Base-by-base conservation (phyloP, 192 early-diverging fungal genomes). In the Chytriomyces confervae region DNA sequence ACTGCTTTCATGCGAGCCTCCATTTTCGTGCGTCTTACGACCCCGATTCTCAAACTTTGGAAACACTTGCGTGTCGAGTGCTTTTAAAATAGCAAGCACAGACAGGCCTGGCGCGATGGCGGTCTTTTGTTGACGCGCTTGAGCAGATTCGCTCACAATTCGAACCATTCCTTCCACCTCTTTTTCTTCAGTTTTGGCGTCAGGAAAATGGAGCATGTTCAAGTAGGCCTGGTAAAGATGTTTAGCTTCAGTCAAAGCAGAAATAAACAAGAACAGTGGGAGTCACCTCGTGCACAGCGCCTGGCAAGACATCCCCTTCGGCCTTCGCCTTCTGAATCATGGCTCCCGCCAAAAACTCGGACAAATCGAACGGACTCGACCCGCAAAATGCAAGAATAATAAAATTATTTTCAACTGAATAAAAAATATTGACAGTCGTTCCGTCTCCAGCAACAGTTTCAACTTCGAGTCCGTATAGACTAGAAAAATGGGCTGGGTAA, bases 271-370 rank as follows among this genome's bases (percentile, higher is more conserved):
- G 0, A 29, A 57, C 10, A 45, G 1, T 16, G 27, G 11, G 23
- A 10, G n/a, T 66, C 20, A 79, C 77, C 69, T 79, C 77, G 45
- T 79, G 77, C 3, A 72, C 49, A 9, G n/a, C n/a, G 2, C 77
- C 77, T 24, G 77, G 77, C 50, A 79, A 62, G 13, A 73, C 61
- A 23, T 64, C 27, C 20, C 20, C 10, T 6, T 65, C 69, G 3
- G 45, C 47, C 5, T 60, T 51, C 24, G 50, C 49, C 23, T 64
- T 63, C 10, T 63, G 77, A n/a, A 71, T 64, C 36, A 53, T 49
- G 7, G 77, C 61, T 36, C 43, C 65, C 16, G 62, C 18, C 61
- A 79, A 50, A 48, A 79, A 44, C 62, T 79, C 77, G 20, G 77
- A 73, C 10, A 79, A 61, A 57, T 72, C 77, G 27, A 79, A 65